Base-by-base conservation (phyloP, 2,329 filamentous ascomycete genomes). In the Microdochium paspali region DNA sequence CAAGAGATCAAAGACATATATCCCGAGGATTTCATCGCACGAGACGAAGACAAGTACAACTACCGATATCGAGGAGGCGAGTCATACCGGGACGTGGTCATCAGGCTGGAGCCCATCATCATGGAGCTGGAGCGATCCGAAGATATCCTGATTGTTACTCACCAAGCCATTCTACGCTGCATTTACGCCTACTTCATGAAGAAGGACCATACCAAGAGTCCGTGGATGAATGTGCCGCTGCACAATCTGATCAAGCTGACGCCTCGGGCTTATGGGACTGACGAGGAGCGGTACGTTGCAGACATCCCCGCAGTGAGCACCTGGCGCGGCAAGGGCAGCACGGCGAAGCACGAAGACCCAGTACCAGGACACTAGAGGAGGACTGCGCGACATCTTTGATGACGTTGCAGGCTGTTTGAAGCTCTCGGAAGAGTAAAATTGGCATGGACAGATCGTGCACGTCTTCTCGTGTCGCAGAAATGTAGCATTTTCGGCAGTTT, bases 131-230 rank as follows among this genome's bases (percentile, higher is more conserved):
- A 98, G 67, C 82, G 93, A 52, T 89, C 85, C 56, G 93, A 97
- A 66, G 94, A 98, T 62, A 95, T 98, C 55, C 81, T 98, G 51
- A 97, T 98, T 57, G 90, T 98, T 51, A 97, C 93, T 3, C 93
- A 98, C 65, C 93, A 98, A 69, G 93, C 93, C 13, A 91, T 98
- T 28, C 74, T 98, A 52, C 82, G 93, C 50, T 98, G 93, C 72
- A 95, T 98, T 59, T 98, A 97, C 62, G 89, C 93, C 25, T 98
- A 98, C 67, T 98, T 97, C 66, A 95, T 96, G 86, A 95, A 97
- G 60, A 89, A 93, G 59, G 85, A 89, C 47, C 93, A 97, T 66
- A 83, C 90, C 57, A 80, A 88, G 67, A 93, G 87, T 55, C 93
- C 93, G 0, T 98, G 93, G 93, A 95, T 97, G 87, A 91, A 96